phyloP scores from a whole-genome alignment of 1,284 basidiomycete genomes.

The Tremellales sp. region DNA sequence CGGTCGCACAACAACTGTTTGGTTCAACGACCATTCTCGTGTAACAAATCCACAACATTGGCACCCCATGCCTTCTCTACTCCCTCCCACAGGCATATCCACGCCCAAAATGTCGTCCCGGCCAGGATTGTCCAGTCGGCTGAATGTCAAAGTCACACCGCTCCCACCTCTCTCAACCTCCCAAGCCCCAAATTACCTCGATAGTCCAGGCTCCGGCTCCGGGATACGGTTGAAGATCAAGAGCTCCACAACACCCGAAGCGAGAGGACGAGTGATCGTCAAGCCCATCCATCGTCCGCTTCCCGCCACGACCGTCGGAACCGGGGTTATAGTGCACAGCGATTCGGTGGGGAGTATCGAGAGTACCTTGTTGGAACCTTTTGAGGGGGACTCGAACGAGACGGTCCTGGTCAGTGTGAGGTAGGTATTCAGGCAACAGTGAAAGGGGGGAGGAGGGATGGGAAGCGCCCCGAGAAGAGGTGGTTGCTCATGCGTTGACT shows the following conservation, averaged over 20 bases:
- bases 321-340: too few relatives aligned
- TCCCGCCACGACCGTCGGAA: too few relatives aligned
- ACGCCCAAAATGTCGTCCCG: background rate
- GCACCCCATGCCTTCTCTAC: too few relatives aligned
- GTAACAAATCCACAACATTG: too few relatives aligned
- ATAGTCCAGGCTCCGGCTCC: constrained; percentile 16
- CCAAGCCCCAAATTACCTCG: background rate
- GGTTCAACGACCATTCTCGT: too few relatives aligned
- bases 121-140: constrained; percentile 8
- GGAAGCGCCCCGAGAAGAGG: too few relatives aligned
- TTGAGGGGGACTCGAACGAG: constrained; percentile 54
- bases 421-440: too few relatives aligned
- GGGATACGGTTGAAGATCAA: constrained; percentile 38
- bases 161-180: background rate
- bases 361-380: too few relatives aligned
- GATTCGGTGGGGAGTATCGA: too few relatives aligned
- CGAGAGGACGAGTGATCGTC: constrained; percentile 30
- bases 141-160: constrained; percentile 6
- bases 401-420: constrained; percentile 84
- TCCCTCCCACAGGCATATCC: background rate
- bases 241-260: constrained; percentile 41
- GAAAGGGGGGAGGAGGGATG: too few relatives aligned
- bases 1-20: too few relatives aligned
- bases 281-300: too few relatives aligned
- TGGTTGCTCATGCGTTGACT: background rate